Base-by-base conservation (phyloP, 306 rosid genomes). In the Vigna mungo region DNA sequence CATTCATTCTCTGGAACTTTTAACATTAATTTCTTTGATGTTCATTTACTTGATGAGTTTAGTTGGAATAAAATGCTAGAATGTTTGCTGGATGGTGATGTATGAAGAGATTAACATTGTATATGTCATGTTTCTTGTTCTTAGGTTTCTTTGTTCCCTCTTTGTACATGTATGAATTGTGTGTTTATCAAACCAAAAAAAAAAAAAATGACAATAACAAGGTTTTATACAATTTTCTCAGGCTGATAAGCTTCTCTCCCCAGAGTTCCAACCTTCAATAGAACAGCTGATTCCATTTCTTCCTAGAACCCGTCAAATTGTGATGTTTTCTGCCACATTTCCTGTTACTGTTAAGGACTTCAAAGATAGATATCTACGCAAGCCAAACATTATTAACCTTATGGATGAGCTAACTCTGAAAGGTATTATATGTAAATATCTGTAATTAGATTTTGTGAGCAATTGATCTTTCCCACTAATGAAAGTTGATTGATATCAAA, bases 201-300 rank as follows among this genome's bases (percentile, higher is more conserved):
- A 61, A 63, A 9, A 36, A 20, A 20, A 20, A 20, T 36, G 20
- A 58, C 12, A n/a, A 25, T 70, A 20, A 47, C 56, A 68, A 76
- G 37, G 71, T 51, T 66, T 69, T 60, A 17, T 37, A 46, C 44
- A 2, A 44, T 44, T 65, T 67, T 75, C 54, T 13, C 55, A 95
- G 99, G 99, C 99, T 23, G 98, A 95, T 87, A 95, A 95, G 75
- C 99, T 95, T 75, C 82, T 95, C 80, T 95, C 99, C 41, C 99
- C 97, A 1, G 99, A 92, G 86, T 95, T 95, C 85, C 97, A 95
- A 86, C 99, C 99, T 70, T 95, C 99, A 12, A 55, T 95, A 48
- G 97, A 87, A 90, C 94, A 92, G 78, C 85, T 95, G 77, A 92
- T 95, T 84, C 91, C 86, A 48, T 95, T 92, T 79, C 81, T 95